phyloP scores from a whole-genome alignment of 768 basidiomycete species.

The Epithele typhae region DNA sequence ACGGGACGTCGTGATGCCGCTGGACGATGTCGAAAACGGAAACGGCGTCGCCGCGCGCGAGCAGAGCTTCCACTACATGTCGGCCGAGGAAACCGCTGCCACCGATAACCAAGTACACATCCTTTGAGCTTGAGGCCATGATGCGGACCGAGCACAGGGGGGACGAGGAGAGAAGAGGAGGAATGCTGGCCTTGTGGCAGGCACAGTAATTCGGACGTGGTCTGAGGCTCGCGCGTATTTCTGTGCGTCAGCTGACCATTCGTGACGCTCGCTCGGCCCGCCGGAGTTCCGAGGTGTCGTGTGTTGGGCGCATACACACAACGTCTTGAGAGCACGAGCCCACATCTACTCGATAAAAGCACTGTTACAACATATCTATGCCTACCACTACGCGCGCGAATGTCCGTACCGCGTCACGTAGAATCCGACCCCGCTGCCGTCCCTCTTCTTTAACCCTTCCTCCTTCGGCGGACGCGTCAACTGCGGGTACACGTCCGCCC shows the following conservation, averaged over 20 bases:
- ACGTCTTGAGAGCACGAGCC: no score
- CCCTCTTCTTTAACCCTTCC: conserved; percentile 32
- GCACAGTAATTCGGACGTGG: no score
- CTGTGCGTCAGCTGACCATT: no score
- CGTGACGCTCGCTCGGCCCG: no score
- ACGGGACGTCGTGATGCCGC: conserved; percentile 80
- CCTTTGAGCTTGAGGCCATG: conserved; percentile 25
- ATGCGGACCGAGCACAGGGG: neutral
- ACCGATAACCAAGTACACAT: conserved; percentile 88
- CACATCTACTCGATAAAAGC: no score
- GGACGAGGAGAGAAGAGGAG: neutral
- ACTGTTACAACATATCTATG: no score
- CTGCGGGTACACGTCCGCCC: conserved; percentile 48
- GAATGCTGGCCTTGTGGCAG: no score
- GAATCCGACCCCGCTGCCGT: conserved; percentile 39
- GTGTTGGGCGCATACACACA: no score
- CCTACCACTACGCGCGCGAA: conserved; percentile 6
- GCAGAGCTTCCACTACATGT: conserved; percentile 83
- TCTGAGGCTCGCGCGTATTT: no score
- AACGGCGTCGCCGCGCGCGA: conserved; percentile 75
- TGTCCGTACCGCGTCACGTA: conserved; percentile 48
- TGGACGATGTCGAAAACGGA: conserved; percentile 91
- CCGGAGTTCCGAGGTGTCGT: no score
- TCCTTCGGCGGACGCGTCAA: conserved; percentile 19
- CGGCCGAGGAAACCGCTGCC: conserved; percentile 91